Percentiles rank a stretch among this genome's conserved stretches.
Conservation (phyloP, 495 filamentous ascomycete species). For the Xylaria sp. region DNA sequence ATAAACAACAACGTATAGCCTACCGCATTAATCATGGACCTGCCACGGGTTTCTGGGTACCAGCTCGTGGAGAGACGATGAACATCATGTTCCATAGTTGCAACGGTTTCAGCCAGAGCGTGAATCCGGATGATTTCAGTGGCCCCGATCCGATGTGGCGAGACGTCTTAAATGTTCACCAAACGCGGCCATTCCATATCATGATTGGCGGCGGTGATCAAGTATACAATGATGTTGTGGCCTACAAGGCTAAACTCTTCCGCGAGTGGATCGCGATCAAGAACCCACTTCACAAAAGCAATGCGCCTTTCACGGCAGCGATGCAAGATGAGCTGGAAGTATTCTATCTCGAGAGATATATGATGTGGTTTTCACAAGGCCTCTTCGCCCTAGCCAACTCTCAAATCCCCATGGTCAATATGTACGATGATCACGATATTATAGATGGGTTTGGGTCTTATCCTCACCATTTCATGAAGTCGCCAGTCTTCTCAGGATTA, state of each 20-base stretch:
- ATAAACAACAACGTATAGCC: conserved; percentile 81
- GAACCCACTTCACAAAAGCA: conserved; percentile 79
- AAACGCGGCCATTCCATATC: conserved; percentile 92
- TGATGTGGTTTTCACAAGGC: conserved; percentile 93
- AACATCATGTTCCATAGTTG: conserved; percentile 98
- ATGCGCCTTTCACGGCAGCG: conserved; percentile 70
- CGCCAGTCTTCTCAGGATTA: conserved; percentile 87
- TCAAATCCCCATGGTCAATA: conserved; percentile 98
- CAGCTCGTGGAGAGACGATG: conserved; percentile 84
- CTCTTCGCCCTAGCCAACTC: conserved; percentile 89
- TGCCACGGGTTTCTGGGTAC: conserved; percentile 93
- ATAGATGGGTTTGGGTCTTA: conserved; percentile 98
- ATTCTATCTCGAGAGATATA: conserved; percentile 87
- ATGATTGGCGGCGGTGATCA: conserved; percentile 99
- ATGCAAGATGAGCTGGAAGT: conserved; percentile 85
- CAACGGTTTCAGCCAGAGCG: conserved; percentile 89
- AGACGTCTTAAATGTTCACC: conserved; percentile 92
- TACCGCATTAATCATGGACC: conserved; percentile 95
- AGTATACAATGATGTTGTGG: conserved; percentile 89
- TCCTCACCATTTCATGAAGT: conserved; percentile 87
- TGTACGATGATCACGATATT: conserved; percentile 98
- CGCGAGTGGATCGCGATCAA: conserved; percentile 83
- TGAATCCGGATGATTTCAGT: conserved; percentile 77
- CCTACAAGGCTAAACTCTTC: conserved; percentile 75
- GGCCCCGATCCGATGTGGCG: conserved; percentile 97